A percentile compares a stretch with the other conserved stretches of the same genome.
Evolutionary conservation across 1,284 basidiomycete species (phyloP).

Genomic region (Neonothopanus nambi): DNA sequence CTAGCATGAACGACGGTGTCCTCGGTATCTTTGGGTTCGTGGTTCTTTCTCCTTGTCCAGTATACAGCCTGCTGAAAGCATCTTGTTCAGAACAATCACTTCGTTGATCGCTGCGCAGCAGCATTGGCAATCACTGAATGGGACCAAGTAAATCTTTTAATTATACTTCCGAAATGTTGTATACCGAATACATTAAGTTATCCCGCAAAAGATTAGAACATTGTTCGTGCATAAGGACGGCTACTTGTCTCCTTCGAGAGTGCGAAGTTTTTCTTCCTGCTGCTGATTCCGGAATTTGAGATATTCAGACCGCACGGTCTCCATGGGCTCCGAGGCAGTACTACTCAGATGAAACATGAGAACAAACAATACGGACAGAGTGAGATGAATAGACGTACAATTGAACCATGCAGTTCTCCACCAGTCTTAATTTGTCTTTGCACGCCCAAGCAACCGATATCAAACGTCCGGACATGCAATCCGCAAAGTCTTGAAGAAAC

Average conservation of each 20-base stretch:
- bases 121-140: conserved; percentile 56
- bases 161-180: too few species aligned
- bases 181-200: too few species aligned
- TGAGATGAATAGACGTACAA: conserved; percentile 54
- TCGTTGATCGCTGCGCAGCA: conserved; percentile 55
- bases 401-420: conserved; percentile 82
- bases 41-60: neutral
- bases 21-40: conserved; percentile 82
- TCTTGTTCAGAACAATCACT: conserved; percentile 48
- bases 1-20: conserved; percentile 84
- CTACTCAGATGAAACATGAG: conserved; percentile 34
- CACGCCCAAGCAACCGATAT: conserved; percentile 87
- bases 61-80: conserved; percentile 3
- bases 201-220: too few species aligned
- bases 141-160: conserved; percentile 36
- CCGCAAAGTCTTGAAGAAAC: conserved; percentile 69
- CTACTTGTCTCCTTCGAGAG: conserved; percentile 14
- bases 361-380: neutral
- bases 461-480: conserved; percentile 79
- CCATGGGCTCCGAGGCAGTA: conserved; percentile 74
- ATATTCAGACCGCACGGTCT: conserved; percentile 69
- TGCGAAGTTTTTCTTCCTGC: conserved; percentile 25
- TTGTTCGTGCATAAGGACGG: conserved; percentile 10
- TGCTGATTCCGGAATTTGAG: conserved; percentile 60
- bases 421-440: conserved; percentile 61